Evolutionary conservation across 352 stramenopile genomes (phyloP).

Genomic region (Globisporangium abappressorium): DNA sequence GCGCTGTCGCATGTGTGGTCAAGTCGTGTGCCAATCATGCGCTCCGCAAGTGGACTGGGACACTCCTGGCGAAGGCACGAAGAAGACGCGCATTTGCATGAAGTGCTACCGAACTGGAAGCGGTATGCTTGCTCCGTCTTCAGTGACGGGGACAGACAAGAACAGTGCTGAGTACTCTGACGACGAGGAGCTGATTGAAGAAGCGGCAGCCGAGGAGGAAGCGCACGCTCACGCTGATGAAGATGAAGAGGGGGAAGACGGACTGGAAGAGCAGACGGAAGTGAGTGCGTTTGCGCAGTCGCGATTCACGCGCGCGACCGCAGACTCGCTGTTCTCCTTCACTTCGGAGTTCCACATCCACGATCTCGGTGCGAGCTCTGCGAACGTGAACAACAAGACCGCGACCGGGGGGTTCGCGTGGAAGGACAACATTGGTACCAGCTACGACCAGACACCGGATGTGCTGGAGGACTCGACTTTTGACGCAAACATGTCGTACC

Average conservation of each 20-base stretch:
- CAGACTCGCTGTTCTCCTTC: slow-evolving; percentile 29
- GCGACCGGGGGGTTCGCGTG: neutral
- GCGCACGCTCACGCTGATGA: slow-evolving; percentile 25
- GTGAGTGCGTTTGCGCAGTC: slow-evolving; percentile 56
- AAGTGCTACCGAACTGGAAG: slow-evolving; percentile 42
- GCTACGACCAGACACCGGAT: slow-evolving; percentile 3
- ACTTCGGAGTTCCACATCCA: slow-evolving; percentile 25
- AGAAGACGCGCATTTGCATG: slow-evolving; percentile 61
- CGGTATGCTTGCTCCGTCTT: slow-evolving; percentile 17
- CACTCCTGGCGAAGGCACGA: slow-evolving; percentile 20
- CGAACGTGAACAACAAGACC: neutral
- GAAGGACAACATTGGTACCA: slow-evolving; percentile 10
- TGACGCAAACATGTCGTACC: slow-evolving; percentile 15
- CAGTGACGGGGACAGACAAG: slow-evolving; percentile 5
- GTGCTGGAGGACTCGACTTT: slow-evolving; percentile 17
- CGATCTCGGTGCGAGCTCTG: slow-evolving; percentile 19
- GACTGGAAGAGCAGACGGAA: slow-evolving; percentile 52
- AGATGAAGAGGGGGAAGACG: slow-evolving; percentile 21
- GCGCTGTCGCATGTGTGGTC: slow-evolving; percentile 64
- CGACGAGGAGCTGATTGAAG: slow-evolving; percentile 25
- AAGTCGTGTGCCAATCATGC: slow-evolving; percentile 74
- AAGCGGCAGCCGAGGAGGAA: slow-evolving; percentile 14
- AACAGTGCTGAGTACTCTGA: slow-evolving; percentile 21
- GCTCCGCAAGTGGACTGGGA: slow-evolving; percentile 55
- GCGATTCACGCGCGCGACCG: slow-evolving; percentile 45